These are phyloP conservation scores for Onygenales sp. DNA, from an alignment of 2,329 filamentous ascomycete genomes.

Conservation along the genomic window DNA sequence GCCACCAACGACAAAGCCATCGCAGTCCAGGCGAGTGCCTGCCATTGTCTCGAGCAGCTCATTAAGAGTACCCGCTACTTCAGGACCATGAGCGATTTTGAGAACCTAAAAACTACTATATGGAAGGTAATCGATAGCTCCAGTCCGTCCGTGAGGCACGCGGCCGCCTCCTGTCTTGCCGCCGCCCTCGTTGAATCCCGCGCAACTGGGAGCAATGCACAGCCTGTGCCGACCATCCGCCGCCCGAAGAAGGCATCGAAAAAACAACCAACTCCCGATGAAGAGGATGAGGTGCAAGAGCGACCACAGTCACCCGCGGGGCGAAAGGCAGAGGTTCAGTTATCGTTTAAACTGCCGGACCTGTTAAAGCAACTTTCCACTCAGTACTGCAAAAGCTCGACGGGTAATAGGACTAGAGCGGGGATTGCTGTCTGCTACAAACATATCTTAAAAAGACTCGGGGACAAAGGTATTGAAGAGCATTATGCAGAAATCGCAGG, in stretches of 20 bases:
- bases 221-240: constrained; percentile 50
- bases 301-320: constrained; percentile 48
- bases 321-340: constrained; percentile 54
- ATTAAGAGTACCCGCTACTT: constrained; percentile 69
- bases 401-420: constrained; percentile 69
- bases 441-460: constrained; percentile 66
- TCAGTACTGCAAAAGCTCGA: constrained; percentile 70
- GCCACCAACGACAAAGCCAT: constrained; percentile 72
- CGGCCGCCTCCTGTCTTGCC: constrained; percentile 76
- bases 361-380: constrained; percentile 68
- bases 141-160: constrained; percentile 66
- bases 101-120: constrained; percentile 69
- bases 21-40: constrained; percentile 69
- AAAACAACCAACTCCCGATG: constrained; percentile 58
- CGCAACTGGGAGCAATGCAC: constrained; percentile 48
- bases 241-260: constrained; percentile 67
- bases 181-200: constrained; percentile 75
- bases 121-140: constrained; percentile 81
- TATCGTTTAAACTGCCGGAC: constrained; percentile 67
- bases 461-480: constrained; percentile 71
- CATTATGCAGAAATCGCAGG: constrained; percentile 75
- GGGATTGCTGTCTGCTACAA: constrained; percentile 83
- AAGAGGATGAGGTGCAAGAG: constrained; percentile 61
- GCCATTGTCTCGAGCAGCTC: constrained; percentile 67
- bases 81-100: constrained; percentile 80